These are phyloP conservation scores for Huntiella bhutanensis DNA, from an alignment of 2,329 filamentous ascomycete species.

Conservation along the genomic window DNA sequence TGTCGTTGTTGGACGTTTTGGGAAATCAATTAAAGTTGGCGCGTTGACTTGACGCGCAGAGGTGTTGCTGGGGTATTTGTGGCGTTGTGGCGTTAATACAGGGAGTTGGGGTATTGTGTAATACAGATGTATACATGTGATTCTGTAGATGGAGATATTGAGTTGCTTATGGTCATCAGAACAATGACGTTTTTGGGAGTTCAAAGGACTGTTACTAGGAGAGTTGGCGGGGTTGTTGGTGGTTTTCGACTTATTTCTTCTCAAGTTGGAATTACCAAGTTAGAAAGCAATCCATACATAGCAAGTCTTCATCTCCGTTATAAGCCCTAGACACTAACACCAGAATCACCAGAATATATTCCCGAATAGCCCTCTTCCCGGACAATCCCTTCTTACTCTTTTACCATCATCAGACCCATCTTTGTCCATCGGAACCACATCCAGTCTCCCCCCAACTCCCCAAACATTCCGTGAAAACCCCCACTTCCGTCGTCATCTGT, in stretches of 20 bases:
- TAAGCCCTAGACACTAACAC: conserved; percentile 18
- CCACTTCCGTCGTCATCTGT: conserved; percentile 38
- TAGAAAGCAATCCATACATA: conserved; percentile 24
- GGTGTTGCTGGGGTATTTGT: too few relatives aligned
- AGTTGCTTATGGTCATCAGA: neutral
- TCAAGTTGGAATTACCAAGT: neutral
- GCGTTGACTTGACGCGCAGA: neutral
- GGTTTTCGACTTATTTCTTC: neutral
- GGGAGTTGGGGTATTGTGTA: too few relatives aligned
- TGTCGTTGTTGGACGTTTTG: neutral
- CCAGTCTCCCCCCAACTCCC: conserved; percentile 40
- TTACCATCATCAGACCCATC: conserved; percentile 34
- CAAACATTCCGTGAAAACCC: conserved; percentile 39
- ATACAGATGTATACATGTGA: too few relatives aligned
- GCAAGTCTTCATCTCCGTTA: conserved; percentile 33
- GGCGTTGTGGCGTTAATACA: too few relatives aligned
- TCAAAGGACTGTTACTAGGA: neutral
- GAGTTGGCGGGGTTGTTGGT: conserved; percentile 1
- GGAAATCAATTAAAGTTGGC: neutral
- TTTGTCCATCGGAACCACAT: conserved; percentile 41
- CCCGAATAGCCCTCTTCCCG: conserved; percentile 25
- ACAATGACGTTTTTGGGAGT: neutral
- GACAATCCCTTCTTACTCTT: conserved; percentile 36
- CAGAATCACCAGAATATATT: conserved; percentile 33
- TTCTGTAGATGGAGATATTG: too few relatives aligned